Conservation (phyloP, 2,329 filamentous ascomycete genomes). For the Rachicladosporium sp. region DNA sequence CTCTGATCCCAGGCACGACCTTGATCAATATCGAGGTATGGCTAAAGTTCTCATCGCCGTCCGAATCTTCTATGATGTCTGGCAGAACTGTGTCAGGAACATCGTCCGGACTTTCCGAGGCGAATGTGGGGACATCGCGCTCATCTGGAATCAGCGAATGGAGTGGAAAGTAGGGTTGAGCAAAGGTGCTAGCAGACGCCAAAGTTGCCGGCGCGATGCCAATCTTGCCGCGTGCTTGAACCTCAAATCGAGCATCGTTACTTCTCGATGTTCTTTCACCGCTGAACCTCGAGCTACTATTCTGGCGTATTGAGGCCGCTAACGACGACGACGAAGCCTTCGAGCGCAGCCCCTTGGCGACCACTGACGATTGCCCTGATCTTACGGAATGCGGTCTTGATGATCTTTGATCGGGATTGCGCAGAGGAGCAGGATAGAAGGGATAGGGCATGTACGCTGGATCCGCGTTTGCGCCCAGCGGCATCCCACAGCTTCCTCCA, state of each 20-base stretch:
- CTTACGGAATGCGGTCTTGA: no score
- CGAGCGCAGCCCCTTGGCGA: constrained; percentile 4
- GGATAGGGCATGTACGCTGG: constrained; percentile 42
- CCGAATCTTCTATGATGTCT: background rate
- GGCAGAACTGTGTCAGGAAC: background rate
- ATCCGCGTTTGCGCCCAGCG: background rate
- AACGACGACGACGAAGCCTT: constrained; percentile 17
- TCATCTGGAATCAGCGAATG: constrained; percentile 53
- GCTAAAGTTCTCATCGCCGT: constrained; percentile 40
- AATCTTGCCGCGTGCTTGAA: constrained; percentile 15
- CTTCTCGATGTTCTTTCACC: no score
- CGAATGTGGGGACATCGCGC: constrained; percentile 48
- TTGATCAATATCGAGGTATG: constrained; percentile 64
- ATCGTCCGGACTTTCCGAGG: background rate
- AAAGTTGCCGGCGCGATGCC: constrained; percentile 46
- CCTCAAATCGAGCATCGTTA: no score
- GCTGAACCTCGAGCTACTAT: no score
- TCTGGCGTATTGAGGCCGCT: constrained; percentile 12
- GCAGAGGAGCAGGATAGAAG: constrained; percentile 34
- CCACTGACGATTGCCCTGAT: no score
- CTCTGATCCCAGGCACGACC: constrained; percentile 57
- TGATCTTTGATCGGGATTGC: background rate
- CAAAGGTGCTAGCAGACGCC: constrained; percentile 67
- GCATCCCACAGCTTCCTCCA: constrained; percentile 12
- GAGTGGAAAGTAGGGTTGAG: constrained; percentile 67